Base-by-base conservation (phyloP, 2,329 filamentous ascomycete genomes). In the Pyrenophora graminea region DNA sequence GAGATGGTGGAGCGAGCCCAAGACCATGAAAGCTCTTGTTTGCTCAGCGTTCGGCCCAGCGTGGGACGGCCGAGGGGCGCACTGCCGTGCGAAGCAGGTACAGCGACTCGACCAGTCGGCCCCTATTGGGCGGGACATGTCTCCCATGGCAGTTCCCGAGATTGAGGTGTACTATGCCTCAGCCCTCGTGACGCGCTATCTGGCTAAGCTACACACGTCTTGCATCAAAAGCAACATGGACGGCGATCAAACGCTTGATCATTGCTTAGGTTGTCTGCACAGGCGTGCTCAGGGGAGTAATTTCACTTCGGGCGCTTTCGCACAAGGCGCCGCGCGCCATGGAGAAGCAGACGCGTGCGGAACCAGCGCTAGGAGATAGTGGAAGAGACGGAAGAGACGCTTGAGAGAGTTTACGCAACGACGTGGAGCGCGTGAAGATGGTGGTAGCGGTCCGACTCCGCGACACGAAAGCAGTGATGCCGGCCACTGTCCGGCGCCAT, bases 211-310 rank as follows among this genome's bases (percentile, higher is more conserved):
- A 51, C 53, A 46, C 41, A 46, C 41, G 51, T 41, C 37, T 50
- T 38, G 42, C 50, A 53, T 38, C 55, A 63, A 63, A 66, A 65
- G 59, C 55, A 66, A 67, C 54, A 56, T 64, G 57, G 59, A 66
- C 64, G 70, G 68, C 68, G 70, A 73, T 73, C 69, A 72, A 72
- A 73, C 70, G 68, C 69, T 60, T 69, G 67, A 57, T 60, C 64
- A 68, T 61, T 71, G 68, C 68, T 69, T 67, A 59, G 62, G 50
- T 54, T 49, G 51, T 50, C 33, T 56, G 61, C 60, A 58, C 61
- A 64, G 66, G 56, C 56, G 46, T 45, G 48, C 47, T 68, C 63
- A 69, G 67, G 69, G 59, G 65, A 66, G 61, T 67, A 68, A 66
- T 69, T 65, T 66, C 63, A 51, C 40, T 32, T 39, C 17, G 45